Percentiles rank a stretch among this genome's conserved stretches.
Evolutionary conservation across 352 stramenopile genomes (phyloP).

Genomic region (Pythium dissotocum): DNA sequence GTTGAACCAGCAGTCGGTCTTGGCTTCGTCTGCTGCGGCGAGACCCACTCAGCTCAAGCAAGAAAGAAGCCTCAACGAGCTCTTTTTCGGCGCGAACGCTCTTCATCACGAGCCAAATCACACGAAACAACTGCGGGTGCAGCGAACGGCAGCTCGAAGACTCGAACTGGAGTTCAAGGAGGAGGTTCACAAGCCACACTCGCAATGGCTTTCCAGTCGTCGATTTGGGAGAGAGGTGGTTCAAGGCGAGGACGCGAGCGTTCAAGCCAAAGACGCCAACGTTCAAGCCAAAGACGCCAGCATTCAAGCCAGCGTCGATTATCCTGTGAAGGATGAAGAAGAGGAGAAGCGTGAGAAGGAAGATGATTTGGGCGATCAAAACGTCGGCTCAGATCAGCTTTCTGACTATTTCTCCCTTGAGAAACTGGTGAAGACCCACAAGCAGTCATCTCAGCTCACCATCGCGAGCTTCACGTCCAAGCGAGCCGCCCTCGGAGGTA

Average conservation of each 20-base stretch:
- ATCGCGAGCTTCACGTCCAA: slow-evolving; percentile 16
- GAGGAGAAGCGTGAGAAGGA: background rate
- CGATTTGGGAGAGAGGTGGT: slow-evolving; percentile 10
- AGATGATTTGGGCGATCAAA: background rate
- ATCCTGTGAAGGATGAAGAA: background rate
- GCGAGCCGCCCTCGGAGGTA: slow-evolving; percentile 1
- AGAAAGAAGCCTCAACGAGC: background rate
- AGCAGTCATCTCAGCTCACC: background rate
- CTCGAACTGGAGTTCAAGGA: background rate
- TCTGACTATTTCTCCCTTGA: slow-evolving; percentile 27
- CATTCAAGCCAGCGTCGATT: background rate
- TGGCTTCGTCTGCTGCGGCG: background rate
- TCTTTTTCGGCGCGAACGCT: background rate
- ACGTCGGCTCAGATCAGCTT: slow-evolving; percentile 12
- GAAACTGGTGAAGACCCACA: slow-evolving; percentile 7
- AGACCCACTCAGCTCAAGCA: background rate
- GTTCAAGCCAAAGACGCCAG: background rate
- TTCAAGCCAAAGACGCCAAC: background rate
- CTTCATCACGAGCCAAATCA: background rate
- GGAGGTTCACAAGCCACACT: background rate
- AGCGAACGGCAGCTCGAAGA: background rate
- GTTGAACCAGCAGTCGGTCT: background rate
- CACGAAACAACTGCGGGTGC: background rate
- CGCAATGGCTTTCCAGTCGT: slow-evolving; percentile 23
- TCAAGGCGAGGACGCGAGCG: background rate